These are phyloP conservation scores for Serendipita sp. DNA, from an alignment of 768 basidiomycete species.

Conservation along the genomic window DNA sequence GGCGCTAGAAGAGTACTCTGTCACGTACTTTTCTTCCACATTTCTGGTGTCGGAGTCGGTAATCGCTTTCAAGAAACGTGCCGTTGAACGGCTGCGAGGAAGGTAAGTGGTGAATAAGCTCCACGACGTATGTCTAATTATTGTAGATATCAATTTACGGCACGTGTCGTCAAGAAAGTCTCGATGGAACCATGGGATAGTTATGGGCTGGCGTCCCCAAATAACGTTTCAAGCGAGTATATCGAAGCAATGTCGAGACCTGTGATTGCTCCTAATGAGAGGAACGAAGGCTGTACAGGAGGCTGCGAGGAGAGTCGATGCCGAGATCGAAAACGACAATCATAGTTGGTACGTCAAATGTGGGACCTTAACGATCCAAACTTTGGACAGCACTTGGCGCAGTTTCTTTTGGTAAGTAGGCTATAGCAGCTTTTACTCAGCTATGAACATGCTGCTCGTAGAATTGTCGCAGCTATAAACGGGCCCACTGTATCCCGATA, in stretches of 20 bases:
- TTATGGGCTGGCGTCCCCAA: background rate
- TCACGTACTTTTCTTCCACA: background rate
- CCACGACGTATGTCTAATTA: no score
- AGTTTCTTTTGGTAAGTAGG: no score
- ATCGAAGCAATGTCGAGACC: no score
- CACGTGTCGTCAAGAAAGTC: background rate
- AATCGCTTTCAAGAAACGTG: background rate
- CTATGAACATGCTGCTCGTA: no score
- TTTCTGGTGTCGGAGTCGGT: background rate
- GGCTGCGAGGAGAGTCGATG: constrained; percentile 32
- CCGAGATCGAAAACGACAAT: constrained; percentile 10
- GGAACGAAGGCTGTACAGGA: constrained; percentile 28
- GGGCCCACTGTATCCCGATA: no score
- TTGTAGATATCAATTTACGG: background rate
- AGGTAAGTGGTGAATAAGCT: background rate
- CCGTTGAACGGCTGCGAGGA: background rate
- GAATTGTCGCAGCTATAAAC: no score
- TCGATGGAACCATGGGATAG: background rate
- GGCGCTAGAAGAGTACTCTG: background rate
- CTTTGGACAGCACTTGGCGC: no score
- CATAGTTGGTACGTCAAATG: no score
- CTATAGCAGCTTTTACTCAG: no score
- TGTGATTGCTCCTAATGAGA: constrained; percentile 54
- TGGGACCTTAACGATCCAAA: no score
- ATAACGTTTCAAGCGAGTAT: background rate